Base-by-base conservation (phyloP, 352 stramenopile species). In the Globisporangium spinosum region DNA sequence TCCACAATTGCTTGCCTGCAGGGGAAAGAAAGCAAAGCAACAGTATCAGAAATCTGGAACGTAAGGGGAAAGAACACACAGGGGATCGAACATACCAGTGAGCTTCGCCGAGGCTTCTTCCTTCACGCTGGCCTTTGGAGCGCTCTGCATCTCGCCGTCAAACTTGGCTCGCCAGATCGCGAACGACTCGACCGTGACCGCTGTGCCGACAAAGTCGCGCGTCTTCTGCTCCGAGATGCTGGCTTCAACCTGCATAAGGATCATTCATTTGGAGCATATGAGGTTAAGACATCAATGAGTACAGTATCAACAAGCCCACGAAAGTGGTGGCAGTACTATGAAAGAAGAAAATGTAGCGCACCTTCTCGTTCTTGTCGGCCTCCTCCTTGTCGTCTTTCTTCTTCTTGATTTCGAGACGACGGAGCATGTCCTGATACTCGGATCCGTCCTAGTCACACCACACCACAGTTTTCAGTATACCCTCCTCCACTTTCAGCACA, bases 361-460 rank as follows among this genome's bases (percentile, higher is more conserved):
- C 78, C 75, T 78, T 49, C 55, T 85, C 77, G 62, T 75, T 67
- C 51, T 78, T 85, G 20, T 77, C 72, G 0, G 80, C 85, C 34
- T 89, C 83, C 23, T 78, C 83, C 34, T 83, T 78, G 13, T 91
- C 79, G 58, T 96, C 83, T 62, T 90, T 83, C 64, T 92, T 96
- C 75, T 94, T 86, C 65, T 79, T 80, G 60, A 83, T 75, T 73
- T 94, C 83, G 67, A 94, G 80, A 29, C 88, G 88, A 66, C 85
- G 86, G 64, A 96, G 74, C 88, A 96, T 96, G 68, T 96, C 85
- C 54, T 96, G 86, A 70, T 96, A 92, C 71, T 96, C 88, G 27
- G 87, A 95, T 29, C 87, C 88, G 68, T 94, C 88, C 86, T 94
- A 57, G 27, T 58, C 65, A 56, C 49, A 68, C 38, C 56, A 69